A percentile compares a stretch with the other conserved stretches of the same genome.
Conservation (phyloP, 1,139 yeast species). For the Magnusiomyces fungicola region DNA sequence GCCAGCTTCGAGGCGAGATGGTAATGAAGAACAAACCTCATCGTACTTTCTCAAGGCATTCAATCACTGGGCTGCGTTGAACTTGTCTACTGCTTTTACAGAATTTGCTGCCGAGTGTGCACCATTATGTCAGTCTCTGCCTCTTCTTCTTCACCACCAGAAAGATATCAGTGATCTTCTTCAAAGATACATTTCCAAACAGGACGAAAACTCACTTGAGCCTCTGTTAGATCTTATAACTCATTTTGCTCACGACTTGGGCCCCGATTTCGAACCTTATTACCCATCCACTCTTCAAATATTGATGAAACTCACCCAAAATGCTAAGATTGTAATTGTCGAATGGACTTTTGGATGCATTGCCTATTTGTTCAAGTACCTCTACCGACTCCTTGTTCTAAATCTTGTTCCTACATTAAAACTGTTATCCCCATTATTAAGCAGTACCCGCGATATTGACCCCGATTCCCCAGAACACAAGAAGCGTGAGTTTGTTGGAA, state of each 20-base stretch:
- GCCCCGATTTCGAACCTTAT: constrained; percentile 77
- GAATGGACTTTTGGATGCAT: constrained; percentile 82
- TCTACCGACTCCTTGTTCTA: constrained; percentile 53
- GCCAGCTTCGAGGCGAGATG: constrained; percentile 41
- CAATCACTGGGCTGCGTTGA: constrained; percentile 84
- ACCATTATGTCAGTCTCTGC: constrained; percentile 57
- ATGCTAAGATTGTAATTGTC: constrained; percentile 48
- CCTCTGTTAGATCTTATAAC: constrained; percentile 75
- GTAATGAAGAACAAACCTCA: constrained; percentile 42
- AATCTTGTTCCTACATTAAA: constrained; percentile 65
- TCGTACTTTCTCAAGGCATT: constrained; percentile 76
- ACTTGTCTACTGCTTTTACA: constrained; percentile 65
- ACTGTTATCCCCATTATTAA: constrained; percentile 56
- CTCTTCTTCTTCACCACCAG: constrained; percentile 74
- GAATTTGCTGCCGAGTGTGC: constrained; percentile 54
- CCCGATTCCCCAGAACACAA: not conserved
- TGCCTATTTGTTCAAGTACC: constrained; percentile 84
- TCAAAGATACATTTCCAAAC: constrained; percentile 41
- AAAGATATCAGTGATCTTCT: constrained; percentile 50
- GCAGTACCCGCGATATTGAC: constrained; percentile 33
- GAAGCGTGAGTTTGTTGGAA: constrained; percentile 55
- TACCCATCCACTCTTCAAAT: constrained; percentile 48
- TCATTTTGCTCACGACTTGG: constrained; percentile 87
- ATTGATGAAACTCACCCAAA: constrained; percentile 47
- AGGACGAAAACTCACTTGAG: constrained; percentile 68